Conservation (phyloP, 2,329 filamentous ascomycete species). For the Penicillium oxalicum region DNA sequence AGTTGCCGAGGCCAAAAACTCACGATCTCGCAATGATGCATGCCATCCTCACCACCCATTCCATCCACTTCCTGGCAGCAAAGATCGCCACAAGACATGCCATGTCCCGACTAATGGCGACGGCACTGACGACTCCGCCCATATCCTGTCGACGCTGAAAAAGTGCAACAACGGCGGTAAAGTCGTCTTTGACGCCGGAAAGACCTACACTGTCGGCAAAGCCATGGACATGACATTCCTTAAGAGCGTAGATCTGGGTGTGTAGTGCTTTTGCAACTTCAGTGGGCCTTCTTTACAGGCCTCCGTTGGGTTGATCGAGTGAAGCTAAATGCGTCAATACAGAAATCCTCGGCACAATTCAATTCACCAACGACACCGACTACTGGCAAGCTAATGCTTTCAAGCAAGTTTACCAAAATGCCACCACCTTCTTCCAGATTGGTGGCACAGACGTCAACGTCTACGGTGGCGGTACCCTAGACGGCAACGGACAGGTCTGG, state of each 20-base stretch:
- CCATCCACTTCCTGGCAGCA: slow-evolving; percentile 24
- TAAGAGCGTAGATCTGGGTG: slow-evolving; percentile 56
- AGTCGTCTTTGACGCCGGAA: slow-evolving; percentile 52
- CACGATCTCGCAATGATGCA: slow-evolving; percentile 17
- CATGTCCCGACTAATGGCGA: slow-evolving; percentile 25
- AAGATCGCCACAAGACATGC: slow-evolving; percentile 23
- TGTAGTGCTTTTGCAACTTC: slow-evolving; percentile 15
- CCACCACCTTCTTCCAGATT: slow-evolving; percentile 61
- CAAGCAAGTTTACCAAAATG: slow-evolving; percentile 60
- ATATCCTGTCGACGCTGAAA: slow-evolving; percentile 52
- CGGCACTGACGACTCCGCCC: slow-evolving; percentile 44
- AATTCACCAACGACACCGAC: slow-evolving; percentile 60
- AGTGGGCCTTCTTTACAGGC: background rate
- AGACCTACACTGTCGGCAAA: slow-evolving; percentile 57
- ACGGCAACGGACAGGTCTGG: slow-evolving; percentile 61
- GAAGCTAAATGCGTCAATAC: background rate
- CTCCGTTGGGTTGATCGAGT: too few species aligned
- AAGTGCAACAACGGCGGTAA: slow-evolving; percentile 59
- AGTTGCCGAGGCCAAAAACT: slow-evolving; percentile 9
- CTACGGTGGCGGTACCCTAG: slow-evolving; percentile 58
- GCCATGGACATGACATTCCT: slow-evolving; percentile 62
- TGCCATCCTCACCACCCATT: slow-evolving; percentile 27
- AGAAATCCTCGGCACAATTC: slow-evolving; percentile 55
- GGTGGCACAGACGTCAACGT: slow-evolving; percentile 62
- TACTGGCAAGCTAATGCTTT: slow-evolving; percentile 64